Base-by-base conservation (phyloP, 2,329 filamentous ascomycete genomes). In the Stemphylium beticola region DNA sequence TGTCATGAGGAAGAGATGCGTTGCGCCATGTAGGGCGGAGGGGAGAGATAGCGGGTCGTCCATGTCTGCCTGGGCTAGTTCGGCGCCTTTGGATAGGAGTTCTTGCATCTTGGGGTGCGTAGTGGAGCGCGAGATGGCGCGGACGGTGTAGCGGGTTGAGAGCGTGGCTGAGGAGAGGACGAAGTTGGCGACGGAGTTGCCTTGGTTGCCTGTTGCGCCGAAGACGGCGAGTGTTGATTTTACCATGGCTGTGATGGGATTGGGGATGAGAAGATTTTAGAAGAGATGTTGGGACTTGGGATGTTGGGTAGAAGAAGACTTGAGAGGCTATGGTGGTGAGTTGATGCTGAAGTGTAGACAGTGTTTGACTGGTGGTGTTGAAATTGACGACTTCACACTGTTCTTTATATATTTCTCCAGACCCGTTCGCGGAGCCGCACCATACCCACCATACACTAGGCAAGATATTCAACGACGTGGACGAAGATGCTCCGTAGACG, bases 71-170 rank as follows among this genome's bases (percentile, higher is more conserved):
- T 79, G 61, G 39, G 83, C 77, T 24, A 86, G 73, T 45, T 86
- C 80, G 2, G 82, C 79, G 4, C 83, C 83, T 41, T 78, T 68
- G 0, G 64, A 62, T 0, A 71, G 50, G 4, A 87, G 76, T 2
- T 72, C 70, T 64, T 81, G 77, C 12, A 83, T 77, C 1, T 74
- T 75, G 0, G 78, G 61, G 42, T 78, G 80, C 11, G 70, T 67
- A 2, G 73, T 57, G 53, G 84, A 76, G 41, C 85, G 82, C 2
- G 85, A 85, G 17, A 87, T 76, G 41, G 77, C 85, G 26, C 85
- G 82, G 34, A 88, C 74, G 4, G 74, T 67, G 39, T 77, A 73
- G n/a, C 75, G 76, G 4, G 55, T 15, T 9, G 66, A 66, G 10
- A 74, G 67, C 1, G 83, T 74, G 0, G 80, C 70, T 63, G 77